Conservation (phyloP, 2,329 filamentous ascomycete genomes). For the Talaromyces sp. region DNA sequence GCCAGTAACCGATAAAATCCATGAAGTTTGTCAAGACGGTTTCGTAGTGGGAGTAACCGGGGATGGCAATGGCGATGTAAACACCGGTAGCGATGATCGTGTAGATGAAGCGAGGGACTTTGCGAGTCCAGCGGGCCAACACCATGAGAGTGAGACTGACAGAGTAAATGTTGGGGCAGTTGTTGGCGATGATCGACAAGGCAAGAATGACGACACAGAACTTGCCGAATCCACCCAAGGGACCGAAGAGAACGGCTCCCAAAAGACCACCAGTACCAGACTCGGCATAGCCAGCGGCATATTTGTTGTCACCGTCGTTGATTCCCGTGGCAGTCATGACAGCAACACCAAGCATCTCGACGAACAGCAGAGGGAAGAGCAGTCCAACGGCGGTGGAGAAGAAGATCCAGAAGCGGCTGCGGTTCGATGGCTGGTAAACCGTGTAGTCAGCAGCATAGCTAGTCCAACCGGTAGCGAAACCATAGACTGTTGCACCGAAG, state of each 20-base stretch:
- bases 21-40: constrained; percentile 68
- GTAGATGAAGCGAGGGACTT: constrained; percentile 68
- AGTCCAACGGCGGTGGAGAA: constrained; percentile 67
- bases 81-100: constrained; percentile 60
- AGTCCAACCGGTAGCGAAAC: constrained; percentile 72
- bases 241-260: constrained; percentile 59
- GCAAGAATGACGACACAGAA: constrained; percentile 69
- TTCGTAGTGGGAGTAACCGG: constrained; percentile 64
- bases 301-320: constrained; percentile 56
- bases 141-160: constrained; percentile 67
- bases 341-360: constrained; percentile 69
- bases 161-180: constrained; percentile 72
- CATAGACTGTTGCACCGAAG: constrained; percentile 65
- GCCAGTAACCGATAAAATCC: constrained; percentile 68
- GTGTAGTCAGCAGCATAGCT: constrained; percentile 76
- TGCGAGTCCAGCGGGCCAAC: constrained; percentile 57
- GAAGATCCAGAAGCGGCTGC: constrained; percentile 64
- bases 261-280: constrained; percentile 67
- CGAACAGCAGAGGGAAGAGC: constrained; percentile 70
- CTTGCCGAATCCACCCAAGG: constrained; percentile 65
- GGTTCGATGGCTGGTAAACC: constrained; percentile 68
- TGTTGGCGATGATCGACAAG: constrained; percentile 67
- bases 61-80: constrained; percentile 69
- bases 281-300: constrained; percentile 54
- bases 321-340: constrained; percentile 63